Base-by-base conservation (phyloP, 805 yeast genomes). In the Pichia deserticola region DNA sequence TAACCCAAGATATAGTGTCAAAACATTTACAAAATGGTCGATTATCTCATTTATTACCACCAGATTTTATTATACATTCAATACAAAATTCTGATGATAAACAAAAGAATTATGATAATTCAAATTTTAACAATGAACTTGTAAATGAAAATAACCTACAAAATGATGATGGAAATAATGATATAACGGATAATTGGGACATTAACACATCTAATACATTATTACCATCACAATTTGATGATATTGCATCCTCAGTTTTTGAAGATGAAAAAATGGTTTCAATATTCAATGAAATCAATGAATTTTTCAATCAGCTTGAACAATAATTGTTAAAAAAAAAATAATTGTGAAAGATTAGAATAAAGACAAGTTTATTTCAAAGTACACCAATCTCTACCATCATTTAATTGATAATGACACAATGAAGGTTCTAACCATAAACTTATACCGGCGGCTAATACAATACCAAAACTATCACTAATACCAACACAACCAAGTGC, bases 401-500 rank as follows among this genome's bases (percentile, higher is more conserved):
- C 71, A 1, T 61, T 60, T 3, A 84, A 81, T 63, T 92, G 99
- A 55, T 75, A 79, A 3, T 68, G 60, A 61, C 99, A 92, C 20
- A 92, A 69, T 1, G 69, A 57, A 13, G 86, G 82, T 60, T 92
- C 98, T 9, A 90, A 65, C 75, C 81, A 75, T 69, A 86, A 69
- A 20, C 89, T 89, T 3, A 88, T 62, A 10, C 81, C 60, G 0
- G 96, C 97, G 4, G 97, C 95, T 0, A 86, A 27, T 7, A 88
- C 85, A 12, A 90, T 79, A 0, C 99, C 99, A 11, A 83, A 78
- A 1, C 90, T 82, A 60, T 88, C 96, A 51, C 95, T 84, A 50
- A 88, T 77, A 0, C 93, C 86, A 1, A 86, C 92, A 5, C 90
- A 78, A 4, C 95, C 96, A 71, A 89, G 73, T 0, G 89, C 80